Percentiles rank a stretch among this genome's conserved stretches.
phyloP scores from a whole-genome alignment of 148 eudicot species.

The Vaccinium vitisidaea region DNA sequence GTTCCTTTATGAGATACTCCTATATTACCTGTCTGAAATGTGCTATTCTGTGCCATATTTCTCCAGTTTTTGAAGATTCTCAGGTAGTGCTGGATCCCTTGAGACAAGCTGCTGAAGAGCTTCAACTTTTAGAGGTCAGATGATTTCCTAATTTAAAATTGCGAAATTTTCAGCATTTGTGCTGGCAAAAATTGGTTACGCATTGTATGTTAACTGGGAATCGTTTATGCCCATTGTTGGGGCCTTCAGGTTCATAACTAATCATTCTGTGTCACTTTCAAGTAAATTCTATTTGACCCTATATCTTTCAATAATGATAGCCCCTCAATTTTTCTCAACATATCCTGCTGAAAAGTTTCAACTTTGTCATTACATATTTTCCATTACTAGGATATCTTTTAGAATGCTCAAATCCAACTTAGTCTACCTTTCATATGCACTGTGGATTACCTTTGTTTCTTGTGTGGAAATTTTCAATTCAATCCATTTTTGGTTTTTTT shows the following conservation, averaged over 20 bases:
- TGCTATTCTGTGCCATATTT: neutral
- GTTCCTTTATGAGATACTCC: neutral
- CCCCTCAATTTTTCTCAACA: neutral
- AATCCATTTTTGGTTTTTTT: neutral
- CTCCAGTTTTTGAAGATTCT: conserved; percentile 58
- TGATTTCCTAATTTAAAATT: neutral
- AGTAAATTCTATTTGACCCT: neutral
- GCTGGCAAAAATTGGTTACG: neutral
- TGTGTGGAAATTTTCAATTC: neutral
- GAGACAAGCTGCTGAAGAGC: conserved; percentile 78
- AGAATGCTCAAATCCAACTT: neutral
- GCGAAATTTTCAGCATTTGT: neutral
- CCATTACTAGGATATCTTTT: neutral
- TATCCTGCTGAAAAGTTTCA: neutral
- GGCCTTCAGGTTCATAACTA: neutral
- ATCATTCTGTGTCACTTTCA: neutral
- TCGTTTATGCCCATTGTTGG: neutral
- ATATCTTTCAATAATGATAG: neutral
- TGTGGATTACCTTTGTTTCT: neutral
- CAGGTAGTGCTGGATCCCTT: conserved; percentile 65
- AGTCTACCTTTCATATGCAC: neutral
- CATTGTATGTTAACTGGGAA: neutral
- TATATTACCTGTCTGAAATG: neutral
- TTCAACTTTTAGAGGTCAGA: conserved; percentile 80
- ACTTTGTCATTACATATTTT: neutral